phyloP scores from a whole-genome alignment of 495 filamentous ascomycete species.

The Penicillium flavigenum region DNA sequence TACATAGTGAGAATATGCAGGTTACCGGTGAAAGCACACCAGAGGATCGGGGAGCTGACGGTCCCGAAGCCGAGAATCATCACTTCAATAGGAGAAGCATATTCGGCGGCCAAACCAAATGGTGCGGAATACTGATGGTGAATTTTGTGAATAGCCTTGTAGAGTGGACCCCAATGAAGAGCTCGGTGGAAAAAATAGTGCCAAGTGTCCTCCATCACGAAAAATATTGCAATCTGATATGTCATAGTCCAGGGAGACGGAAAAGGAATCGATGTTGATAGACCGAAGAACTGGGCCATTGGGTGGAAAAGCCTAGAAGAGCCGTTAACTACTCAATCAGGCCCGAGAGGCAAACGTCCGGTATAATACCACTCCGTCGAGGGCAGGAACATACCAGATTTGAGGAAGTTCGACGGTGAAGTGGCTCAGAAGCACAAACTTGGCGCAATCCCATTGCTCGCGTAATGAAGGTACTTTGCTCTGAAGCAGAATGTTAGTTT shows the following conservation, averaged over 20 bases:
- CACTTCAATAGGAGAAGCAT: conserved; percentile 95
- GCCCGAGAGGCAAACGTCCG: conserved; percentile 7
- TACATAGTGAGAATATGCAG: conserved; percentile 98
- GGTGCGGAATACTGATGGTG: conserved; percentile 98
- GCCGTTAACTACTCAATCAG: conserved; percentile 11
- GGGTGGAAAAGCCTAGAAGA: conserved; percentile 80
- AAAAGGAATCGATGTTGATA: conserved; percentile 87
- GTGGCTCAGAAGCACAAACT: conserved; percentile 85
- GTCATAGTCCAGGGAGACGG: conserved; percentile 80
- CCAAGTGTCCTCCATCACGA: conserved; percentile 95
- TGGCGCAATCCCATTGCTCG: conserved; percentile 94
- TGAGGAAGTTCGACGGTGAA: conserved; percentile 97
- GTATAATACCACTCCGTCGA: conserved; percentile 17
- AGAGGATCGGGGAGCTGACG: conserved; percentile 78
- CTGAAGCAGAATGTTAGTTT: conserved; percentile 40
- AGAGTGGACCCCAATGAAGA: conserved; percentile 92
- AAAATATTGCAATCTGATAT: conserved; percentile 90
- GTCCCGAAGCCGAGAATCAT: conserved; percentile 94
- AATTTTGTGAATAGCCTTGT: conserved; percentile 95
- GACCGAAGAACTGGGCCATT: conserved; percentile 90
- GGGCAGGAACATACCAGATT: conserved; percentile 65
- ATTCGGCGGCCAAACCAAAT: conserved; percentile 94
- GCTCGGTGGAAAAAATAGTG: conserved; percentile 96
- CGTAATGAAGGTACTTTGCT: conserved; percentile 83
- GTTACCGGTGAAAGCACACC: conserved; percentile 78